Conservation (phyloP, 176 grass and related monocot genomes). For the Calamus simplicifolius region DNA sequence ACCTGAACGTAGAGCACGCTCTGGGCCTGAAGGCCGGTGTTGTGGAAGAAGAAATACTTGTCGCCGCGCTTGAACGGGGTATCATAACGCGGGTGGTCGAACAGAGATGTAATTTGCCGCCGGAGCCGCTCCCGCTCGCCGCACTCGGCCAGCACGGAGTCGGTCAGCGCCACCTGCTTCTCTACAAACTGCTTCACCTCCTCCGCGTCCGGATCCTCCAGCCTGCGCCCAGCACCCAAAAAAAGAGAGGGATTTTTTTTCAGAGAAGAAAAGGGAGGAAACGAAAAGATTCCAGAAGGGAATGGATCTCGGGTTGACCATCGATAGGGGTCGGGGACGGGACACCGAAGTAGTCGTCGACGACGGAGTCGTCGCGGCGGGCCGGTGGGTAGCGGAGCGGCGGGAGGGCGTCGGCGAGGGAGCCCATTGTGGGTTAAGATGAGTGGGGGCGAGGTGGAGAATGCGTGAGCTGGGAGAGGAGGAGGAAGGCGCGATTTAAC, state of each 20-base stretch:
- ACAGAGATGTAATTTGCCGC: conserved; percentile 43
- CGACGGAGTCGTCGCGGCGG: conserved; percentile 55
- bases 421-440: conserved; percentile 38
- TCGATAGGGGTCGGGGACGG: conserved; percentile 66
- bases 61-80: conserved; percentile 65
- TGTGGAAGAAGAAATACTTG: conserved; percentile 88
- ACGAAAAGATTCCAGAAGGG: background rate
- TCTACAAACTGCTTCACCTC: conserved; percentile 84
- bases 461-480: background rate
- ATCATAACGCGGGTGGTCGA: conserved; percentile 68
- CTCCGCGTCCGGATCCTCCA: conserved; percentile 88
- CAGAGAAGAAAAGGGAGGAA: no score
- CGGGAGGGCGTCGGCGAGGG: conserved; percentile 4
- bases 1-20: conserved; percentile 77
- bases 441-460: background rate
- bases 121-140: conserved; percentile 49
- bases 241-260: background rate
- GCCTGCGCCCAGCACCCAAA: conserved; percentile 16
- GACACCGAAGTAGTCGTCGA: conserved; percentile 60
- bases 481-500: conserved; percentile 4
- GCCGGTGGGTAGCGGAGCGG: conserved; percentile 47
- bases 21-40: conserved; percentile 83
- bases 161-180: conserved; percentile 54
- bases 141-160: conserved; percentile 50
- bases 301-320: conserved; percentile 28